Base-by-base conservation (phyloP, 495 filamentous ascomycete genomes). In the Geopyxis carbonaria region DNA sequence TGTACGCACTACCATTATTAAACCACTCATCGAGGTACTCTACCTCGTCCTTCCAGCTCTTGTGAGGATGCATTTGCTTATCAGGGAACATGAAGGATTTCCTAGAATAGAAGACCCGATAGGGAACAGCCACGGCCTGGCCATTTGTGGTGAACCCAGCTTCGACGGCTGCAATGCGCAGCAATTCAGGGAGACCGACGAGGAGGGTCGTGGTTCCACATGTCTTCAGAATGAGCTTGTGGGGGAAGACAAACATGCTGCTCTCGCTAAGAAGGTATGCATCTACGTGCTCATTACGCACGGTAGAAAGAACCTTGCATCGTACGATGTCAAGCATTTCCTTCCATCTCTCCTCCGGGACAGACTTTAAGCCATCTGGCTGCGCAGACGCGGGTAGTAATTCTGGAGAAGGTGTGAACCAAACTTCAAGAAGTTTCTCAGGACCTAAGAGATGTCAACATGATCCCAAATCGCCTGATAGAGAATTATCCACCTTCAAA, bases 211-310 rank as follows among this genome's bases (percentile, higher is more conserved):
- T 99, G 5, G 91, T 99, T 37, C 91, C 91, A 55, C 91, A 99
- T 8, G 91, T 99, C 73, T 99, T 99, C 31, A 99, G 67, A 47
- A 99, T 92, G 34, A 99, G 65, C 65, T 99, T 99, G 72, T 99
- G 89, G 16, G 85, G 85, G 59, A 92, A 99, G 48, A 99, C 85
- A 59, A 99, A 99, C 87, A 99, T 81, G 75, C 89, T 95, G 14
- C 91, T 95, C 62, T 99, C 91, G 36, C 89, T 95, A 37, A 99
- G 72, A 22, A 99, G 72, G 52, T 99, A 99, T 47, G 91, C 91
- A 58, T 99, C 91, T 41, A 94, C 76, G 60, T 91, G 73, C 45
- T 93, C 84, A n/a, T 86, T 92, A 50, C 85, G 75, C 35, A 99
- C 70, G 45, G 92, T 73, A 8, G 91, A 99, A 25, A 99, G 73